These are phyloP conservation scores for Catharanthus roseus DNA, from an alignment of 257 asterid genomes.

Conservation along the genomic window DNA sequence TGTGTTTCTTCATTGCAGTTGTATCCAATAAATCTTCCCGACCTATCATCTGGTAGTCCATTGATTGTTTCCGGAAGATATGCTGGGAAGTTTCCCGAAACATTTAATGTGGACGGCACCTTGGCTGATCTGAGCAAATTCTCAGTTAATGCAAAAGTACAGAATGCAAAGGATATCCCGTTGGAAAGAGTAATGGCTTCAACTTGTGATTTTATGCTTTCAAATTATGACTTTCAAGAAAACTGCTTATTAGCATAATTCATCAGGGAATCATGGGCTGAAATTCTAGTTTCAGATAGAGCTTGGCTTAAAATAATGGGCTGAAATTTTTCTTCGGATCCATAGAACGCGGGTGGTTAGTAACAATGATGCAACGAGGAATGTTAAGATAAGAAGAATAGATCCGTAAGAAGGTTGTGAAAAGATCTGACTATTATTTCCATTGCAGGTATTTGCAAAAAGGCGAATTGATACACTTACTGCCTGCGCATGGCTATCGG, in stretches of 20 bases:
- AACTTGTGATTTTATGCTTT: background rate
- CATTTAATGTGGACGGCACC: conserved; percentile 48
- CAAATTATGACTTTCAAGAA: too few relatives aligned
- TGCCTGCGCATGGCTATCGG: conserved; percentile 67
- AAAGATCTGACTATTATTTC: background rate
- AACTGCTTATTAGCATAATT: background rate
- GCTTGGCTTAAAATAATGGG: background rate
- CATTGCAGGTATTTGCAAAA: conserved; percentile 52
- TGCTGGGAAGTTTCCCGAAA: conserved; percentile 54
- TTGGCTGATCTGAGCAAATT: conserved; percentile 52
- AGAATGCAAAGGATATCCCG: conserved; percentile 58
- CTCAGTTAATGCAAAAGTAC: conserved; percentile 42
- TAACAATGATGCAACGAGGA: too few relatives aligned
- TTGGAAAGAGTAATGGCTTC: conserved; percentile 57
- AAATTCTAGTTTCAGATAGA: background rate
- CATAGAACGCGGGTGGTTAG: too few relatives aligned
- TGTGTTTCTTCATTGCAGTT: conserved; percentile 41
- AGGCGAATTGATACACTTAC: conserved; percentile 59
- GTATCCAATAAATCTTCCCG: conserved; percentile 57
- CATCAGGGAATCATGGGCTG: too few relatives aligned
- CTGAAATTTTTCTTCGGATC: too few relatives aligned
- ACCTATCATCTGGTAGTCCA: conserved; percentile 59
- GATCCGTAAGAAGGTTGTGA: background rate
- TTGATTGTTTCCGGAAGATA: conserved; percentile 72
- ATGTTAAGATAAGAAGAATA: background rate